Evolutionary conservation across 768 basidiomycete genomes (phyloP).

Genomic region (Vishniacozyma victoriae): DNA sequence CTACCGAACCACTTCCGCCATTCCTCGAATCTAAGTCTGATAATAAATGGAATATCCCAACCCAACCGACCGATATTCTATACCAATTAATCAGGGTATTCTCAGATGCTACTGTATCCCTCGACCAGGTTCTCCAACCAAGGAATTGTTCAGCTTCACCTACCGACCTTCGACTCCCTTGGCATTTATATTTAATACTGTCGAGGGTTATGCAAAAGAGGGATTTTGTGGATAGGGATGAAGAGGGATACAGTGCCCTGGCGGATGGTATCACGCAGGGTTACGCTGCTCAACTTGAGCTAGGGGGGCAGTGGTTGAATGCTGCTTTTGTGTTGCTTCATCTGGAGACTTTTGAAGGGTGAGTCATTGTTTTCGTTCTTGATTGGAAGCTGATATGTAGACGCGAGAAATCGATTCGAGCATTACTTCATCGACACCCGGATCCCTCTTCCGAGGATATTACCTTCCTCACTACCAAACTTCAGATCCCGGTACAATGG

Average conservation of each 20-base stretch:
- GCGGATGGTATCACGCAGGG: conserved; percentile 76
- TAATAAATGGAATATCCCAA: conserved; percentile 15
- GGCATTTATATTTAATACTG: conserved; percentile 87
- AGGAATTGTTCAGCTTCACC: conserved; percentile 69
- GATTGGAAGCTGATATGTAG: conserved; percentile 49
- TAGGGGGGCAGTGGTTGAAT: conserved; percentile 71
- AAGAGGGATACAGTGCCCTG: conserved; percentile 68
- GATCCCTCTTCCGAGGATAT: conserved; percentile 28
- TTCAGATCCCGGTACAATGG: conserved; percentile 79
- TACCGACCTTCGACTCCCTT: conserved; percentile 74
- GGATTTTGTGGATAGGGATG: conserved; percentile 76
- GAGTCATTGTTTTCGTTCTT: conserved; percentile 34
- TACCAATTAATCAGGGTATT: conserved; percentile 73
- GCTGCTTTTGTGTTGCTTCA: conserved; percentile 85
- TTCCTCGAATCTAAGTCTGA: conserved; percentile 24
- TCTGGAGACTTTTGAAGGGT: conserved; percentile 75
- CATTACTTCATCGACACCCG: conserved; percentile 61
- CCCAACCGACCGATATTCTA: conserved; percentile 56
- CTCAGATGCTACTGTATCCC: conserved; percentile 64
- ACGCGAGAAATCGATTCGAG: conserved; percentile 73
- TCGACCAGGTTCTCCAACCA: conserved; percentile 63
- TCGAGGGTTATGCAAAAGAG: conserved; percentile 74
- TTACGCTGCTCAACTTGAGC: conserved; percentile 83
- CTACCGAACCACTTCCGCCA: conserved; percentile 40
- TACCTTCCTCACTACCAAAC: conserved; percentile 55